A percentile compares a stretch with the other conserved stretches of the same genome.
These are phyloP conservation scores for Knufia fluminis DNA, from an alignment of 2,329 filamentous ascomycete species.

Conservation along the genomic window DNA sequence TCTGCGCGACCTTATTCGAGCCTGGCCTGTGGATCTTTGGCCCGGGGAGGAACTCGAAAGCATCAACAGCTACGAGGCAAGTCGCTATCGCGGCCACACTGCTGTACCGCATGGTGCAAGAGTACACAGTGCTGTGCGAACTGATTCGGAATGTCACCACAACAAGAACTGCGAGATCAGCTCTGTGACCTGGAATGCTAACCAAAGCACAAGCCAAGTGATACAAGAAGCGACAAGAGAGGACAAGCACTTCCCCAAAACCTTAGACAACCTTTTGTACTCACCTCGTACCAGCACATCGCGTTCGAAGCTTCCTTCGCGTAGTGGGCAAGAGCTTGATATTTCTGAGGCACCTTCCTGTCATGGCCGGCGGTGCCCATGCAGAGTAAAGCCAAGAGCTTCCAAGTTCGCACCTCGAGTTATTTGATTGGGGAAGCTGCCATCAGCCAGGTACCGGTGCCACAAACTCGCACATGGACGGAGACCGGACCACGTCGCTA, in stretches of 20 bases:
- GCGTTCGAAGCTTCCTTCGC: background rate
- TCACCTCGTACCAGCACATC: background rate
- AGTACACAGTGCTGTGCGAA: background rate
- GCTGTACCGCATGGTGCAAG: slow-evolving; percentile 8
- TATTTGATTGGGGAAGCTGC: background rate
- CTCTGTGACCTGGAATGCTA: background rate
- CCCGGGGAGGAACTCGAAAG: slow-evolving; percentile 10
- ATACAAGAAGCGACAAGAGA: slow-evolving; percentile 3
- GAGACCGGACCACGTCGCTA: background rate
- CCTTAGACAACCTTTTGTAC: slow-evolving; percentile 2
- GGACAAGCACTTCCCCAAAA: background rate
- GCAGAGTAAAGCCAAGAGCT: background rate
- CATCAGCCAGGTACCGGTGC: background rate
- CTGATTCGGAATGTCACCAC: background rate
- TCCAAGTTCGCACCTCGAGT: background rate
- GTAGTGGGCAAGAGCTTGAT: background rate
- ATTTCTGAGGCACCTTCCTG: background rate
- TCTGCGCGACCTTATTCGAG: slow-evolving; percentile 14
- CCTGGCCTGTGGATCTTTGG: slow-evolving; percentile 16
- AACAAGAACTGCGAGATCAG: background rate
- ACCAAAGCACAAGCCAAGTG: background rate
- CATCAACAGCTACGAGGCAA: background rate
- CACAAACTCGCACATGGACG: background rate
- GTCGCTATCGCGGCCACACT: background rate
- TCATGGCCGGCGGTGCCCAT: background rate